Base-by-base conservation (phyloP, 805 yeast species). In the Yarrowia porcina region DNA sequence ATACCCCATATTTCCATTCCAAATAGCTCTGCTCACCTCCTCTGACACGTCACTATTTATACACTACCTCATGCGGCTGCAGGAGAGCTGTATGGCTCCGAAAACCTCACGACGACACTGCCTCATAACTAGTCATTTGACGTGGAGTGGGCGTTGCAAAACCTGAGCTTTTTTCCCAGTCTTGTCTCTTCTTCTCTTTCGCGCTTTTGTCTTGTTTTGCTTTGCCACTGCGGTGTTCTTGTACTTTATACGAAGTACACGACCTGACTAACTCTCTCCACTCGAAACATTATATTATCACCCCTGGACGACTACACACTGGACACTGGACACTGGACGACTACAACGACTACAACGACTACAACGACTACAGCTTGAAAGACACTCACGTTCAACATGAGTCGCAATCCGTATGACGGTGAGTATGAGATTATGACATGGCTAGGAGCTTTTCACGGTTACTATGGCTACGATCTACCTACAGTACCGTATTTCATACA, bases 381-480 rank as follows among this genome's bases (percentile, higher is more conserved):
- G 21, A 18, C 41, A 36, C 38, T 7, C 20, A 4, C 20, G 28
- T n/a, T 11, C 59, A 36, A 23, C n/a, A 52, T 52, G 59, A 52
- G 59, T 52, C 59, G 59, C 44, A 25, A 52, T 52, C 59, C 59
- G 25, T 52, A 52, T 36, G 44, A 52, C 23, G 59, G 59, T 52
- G 59, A 52, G 59, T 52, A 52, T 41, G 42, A 32, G n/a, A 32
- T 30, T n/a, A n/a, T n/a, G n/a, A n/a, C n/a, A n/a, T n/a, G n/a
- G n/a, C n/a, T n/a, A n/a, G n/a, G n/a, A n/a, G n/a, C n/a, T n/a
- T n/a, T n/a, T n/a, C n/a, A n/a, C n/a, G n/a, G n/a, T n/a, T n/a
- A n/a, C 28, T 25, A 25, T 25, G 28, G 28, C 28, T 25, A n/a
- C n/a, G n/a, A n/a, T n/a, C n/a, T n/a, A n/a, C n/a, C n/a, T n/a